Evolutionary conservation across 1,284 basidiomycete genomes (phyloP), one percentile per base, ranked within the genome.

Genomic region (Cutaneotrichosporon cavernicola): DNA sequence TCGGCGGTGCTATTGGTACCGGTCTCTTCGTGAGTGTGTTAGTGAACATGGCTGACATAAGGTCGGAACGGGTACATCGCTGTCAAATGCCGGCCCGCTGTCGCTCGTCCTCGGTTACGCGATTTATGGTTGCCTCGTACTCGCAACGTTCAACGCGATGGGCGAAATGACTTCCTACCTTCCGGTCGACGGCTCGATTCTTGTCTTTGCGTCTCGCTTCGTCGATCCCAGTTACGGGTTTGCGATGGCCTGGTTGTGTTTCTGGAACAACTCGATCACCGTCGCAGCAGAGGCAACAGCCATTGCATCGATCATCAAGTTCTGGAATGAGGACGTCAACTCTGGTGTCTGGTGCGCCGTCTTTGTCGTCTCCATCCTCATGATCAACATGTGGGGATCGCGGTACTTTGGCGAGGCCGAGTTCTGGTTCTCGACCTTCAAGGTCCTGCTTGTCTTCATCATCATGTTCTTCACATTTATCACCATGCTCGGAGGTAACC

Each of bases 401-500:
- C 36, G 32, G 4, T 60, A 51, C 58, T 65, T 63, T 49, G 66
- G 66, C 26, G 66, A 68, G 55, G 62, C 56, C 30, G 64, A 65
- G 56, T 68, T 68, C 55, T 65, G 58, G 53, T 65, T 68, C 51
- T 68, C 66, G 16, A 50, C 63, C 34, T 65, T 68, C 58, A 68
- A 68, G 26, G 56, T 65, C 34, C 26, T 65, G 8, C 61, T 68
- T 58, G 63, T 65, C 49, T 43, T 61, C 34, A 61, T 61, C 34
- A 61, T 75, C 50, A 85, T 89, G 64, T 70, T 90, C 60, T 82
- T 84, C 61, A 89, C 89, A 56, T 81, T 91, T 51, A 79, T 90
- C 62, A 84, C 90, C 60, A 88, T 90, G 70, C 84, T 90, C 13
- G 89, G 89, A 55, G 89, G 88, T 66, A 87, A 85, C 0, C 88